Percentiles rank a stretch among this genome's conserved stretches.
Conservation (phyloP, 2,329 filamentous ascomycete species). For the Pyrenophora seminiperda region DNA sequence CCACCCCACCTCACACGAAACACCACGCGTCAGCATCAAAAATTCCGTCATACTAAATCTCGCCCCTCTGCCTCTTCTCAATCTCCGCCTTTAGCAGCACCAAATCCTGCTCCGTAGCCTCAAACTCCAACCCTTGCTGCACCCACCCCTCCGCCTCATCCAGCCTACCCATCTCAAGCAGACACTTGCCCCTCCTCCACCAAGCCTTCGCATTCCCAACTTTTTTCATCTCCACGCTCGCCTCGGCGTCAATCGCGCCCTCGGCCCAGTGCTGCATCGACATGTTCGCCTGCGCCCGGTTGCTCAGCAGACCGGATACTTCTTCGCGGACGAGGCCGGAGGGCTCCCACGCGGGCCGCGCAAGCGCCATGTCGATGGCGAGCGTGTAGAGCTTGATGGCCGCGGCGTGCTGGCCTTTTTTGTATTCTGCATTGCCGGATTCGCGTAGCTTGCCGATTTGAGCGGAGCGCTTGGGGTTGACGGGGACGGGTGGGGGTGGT, state of each 20-base stretch:
- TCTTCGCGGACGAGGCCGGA: constrained; percentile 83
- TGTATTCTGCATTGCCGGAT: constrained; percentile 79
- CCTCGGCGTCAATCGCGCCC: constrained; percentile 84
- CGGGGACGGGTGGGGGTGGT: constrained; percentile 84
- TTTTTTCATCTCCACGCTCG: constrained; percentile 84
- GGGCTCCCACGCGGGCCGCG: constrained; percentile 86
- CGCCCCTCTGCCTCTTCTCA: constrained; percentile 50
- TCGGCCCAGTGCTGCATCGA: constrained; percentile 80
- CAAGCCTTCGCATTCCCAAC: constrained; percentile 91
- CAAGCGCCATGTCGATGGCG: constrained; percentile 87
- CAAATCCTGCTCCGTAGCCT: constrained; percentile 62
- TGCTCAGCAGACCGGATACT: constrained; percentile 76
- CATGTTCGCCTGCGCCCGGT: constrained; percentile 91
- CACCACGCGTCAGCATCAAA: not conserved
- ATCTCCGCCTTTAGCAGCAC: constrained; percentile 50
- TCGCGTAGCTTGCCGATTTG: constrained; percentile 92
- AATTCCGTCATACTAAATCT: not conserved
- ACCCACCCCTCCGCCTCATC: constrained; percentile 85
- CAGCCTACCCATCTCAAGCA: constrained; percentile 87
- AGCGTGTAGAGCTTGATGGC: constrained; percentile 81
- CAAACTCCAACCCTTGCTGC: constrained; percentile 77
- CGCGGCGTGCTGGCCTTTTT: constrained; percentile 74
- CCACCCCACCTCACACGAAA: not conserved
- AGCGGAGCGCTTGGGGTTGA: constrained; percentile 89
- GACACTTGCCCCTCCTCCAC: constrained; percentile 84